Base-by-base conservation (phyloP, 352 stramenopile genomes). In the Phytophthora pluvialis region DNA sequence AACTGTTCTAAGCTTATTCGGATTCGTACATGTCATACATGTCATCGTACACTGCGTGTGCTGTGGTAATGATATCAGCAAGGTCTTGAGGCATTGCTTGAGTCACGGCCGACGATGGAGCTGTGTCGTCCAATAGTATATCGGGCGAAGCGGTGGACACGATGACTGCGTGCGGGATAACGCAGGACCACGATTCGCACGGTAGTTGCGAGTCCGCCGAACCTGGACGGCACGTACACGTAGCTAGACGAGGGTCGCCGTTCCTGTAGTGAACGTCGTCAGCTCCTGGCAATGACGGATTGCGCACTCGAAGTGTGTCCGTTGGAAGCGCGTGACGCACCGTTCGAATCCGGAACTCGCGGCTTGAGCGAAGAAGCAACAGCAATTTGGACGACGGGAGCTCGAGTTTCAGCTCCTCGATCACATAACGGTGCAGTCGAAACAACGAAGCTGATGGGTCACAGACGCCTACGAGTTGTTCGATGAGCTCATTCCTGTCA, bases 371-470 rank as follows among this genome's bases (percentile, higher is more conserved):
- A 21, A 93, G 57, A 32, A 86, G 57, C 10, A 65, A 53, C 38
- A 89, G 66, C 38, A 91, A 66, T n/a, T 78, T 61, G 3, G 67
- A 52, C 3, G 72, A 78, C 0, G 80, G 70, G 8, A 89, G 52
- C n/a, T 65, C 55, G 29, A 88, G 57, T 15, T 68, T 46, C 25
- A 93, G 60, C 26, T 70, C 21, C 15, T 91, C 78, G 28, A 79
- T 59, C 36, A 86, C 73, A 50, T 80, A 85, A 6, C 80, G 80
- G 36, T 90, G 78, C 32, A 93, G 54, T 5, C 67, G 75, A 44
- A 82, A 90, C 0, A 93, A 60, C 33, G 84, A 91, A 6, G 81
- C 72, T 11, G 78, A 86, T 31, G 82, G 84, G 12, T 76, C 60
- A 51, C 84, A 90, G 12, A 78, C 51, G 2, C 18, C 11, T 1